A percentile compares a stretch with the other conserved stretches of the same genome.
phyloP scores from a whole-genome alignment of 2,329 filamentous ascomycete genomes.

The Colletotrichum salicis region DNA sequence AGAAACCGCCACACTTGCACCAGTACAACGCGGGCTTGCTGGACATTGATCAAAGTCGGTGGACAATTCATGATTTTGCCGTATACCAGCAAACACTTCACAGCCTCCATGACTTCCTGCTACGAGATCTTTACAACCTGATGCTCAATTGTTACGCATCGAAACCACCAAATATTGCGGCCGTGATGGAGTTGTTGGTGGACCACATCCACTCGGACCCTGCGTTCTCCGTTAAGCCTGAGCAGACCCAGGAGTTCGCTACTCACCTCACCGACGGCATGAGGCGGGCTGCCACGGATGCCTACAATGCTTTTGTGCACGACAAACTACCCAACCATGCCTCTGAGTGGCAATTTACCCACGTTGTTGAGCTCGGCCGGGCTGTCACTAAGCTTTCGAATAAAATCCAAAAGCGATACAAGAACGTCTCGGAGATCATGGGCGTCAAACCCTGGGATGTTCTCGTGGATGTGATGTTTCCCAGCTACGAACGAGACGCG shows the following conservation, averaged over 20 bases:
- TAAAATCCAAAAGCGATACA: slow-evolving; percentile 91
- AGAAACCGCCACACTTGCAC: slow-evolving; percentile 69
- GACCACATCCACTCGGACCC: slow-evolving; percentile 84
- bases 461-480: slow-evolving; percentile 84
- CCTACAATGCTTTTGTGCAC: slow-evolving; percentile 82
- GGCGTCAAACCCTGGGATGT: slow-evolving; percentile 74
- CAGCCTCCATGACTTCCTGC: slow-evolving; percentile 80
- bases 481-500: slow-evolving; percentile 89
- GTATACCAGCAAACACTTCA: slow-evolving; percentile 80
- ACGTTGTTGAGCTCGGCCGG: slow-evolving; percentile 90
- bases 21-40: slow-evolving; percentile 60
- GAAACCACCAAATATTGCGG: slow-evolving; percentile 85
- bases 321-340: slow-evolving; percentile 82
- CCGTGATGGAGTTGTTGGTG: slow-evolving; percentile 82
- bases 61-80: slow-evolving; percentile 76
- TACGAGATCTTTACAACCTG: slow-evolving; percentile 88
- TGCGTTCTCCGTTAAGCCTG: slow-evolving; percentile 75
- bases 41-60: slow-evolving; percentile 68
- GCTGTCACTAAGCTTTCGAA: slow-evolving; percentile 86
- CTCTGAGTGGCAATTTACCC: slow-evolving; percentile 88
- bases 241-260: slow-evolving; percentile 78
- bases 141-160: slow-evolving; percentile 88
- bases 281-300: slow-evolving; percentile 77
- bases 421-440: slow-evolving; percentile 87
- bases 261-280: slow-evolving; percentile 79